Conservation (phyloP, 2,329 filamentous ascomycete genomes). For the Coniochaeta ligniaria region DNA sequence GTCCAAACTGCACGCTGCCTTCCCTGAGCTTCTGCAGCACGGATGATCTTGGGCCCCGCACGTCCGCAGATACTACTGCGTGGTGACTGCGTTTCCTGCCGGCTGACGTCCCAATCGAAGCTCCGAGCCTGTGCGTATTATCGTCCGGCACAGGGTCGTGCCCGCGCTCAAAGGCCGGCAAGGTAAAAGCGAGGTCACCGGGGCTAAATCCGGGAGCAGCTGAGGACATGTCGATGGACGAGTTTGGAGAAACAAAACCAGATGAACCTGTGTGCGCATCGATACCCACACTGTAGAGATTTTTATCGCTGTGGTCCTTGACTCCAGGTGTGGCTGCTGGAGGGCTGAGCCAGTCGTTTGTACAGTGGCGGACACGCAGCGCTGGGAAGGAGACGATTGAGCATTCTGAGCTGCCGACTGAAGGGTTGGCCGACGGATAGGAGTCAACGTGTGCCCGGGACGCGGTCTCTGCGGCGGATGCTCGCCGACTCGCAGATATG, state of each 20-base stretch:
- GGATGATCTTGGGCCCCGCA: neutral
- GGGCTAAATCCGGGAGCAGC: too few relatives aligned
- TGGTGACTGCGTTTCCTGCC: neutral
- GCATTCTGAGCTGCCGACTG: neutral
- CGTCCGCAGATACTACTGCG: neutral
- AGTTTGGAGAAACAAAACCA: neutral
- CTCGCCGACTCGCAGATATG: too few relatives aligned
- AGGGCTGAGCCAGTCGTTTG: neutral
- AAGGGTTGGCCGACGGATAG: too few relatives aligned
- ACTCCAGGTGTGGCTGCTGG: neutral
- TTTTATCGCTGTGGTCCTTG: neutral
- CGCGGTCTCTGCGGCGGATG: too few relatives aligned
- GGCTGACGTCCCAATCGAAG: neutral
- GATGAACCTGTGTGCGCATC: neutral
- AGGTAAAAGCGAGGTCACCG: too few relatives aligned
- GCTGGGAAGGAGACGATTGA: neutral
- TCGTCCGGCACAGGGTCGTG: too few relatives aligned
- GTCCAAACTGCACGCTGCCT: too few relatives aligned
- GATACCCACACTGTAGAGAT: neutral
- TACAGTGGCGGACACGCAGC: neutral
- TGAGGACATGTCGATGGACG: too few relatives aligned
- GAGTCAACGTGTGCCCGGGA: too few relatives aligned
- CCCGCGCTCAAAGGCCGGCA: too few relatives aligned
- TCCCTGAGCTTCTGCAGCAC: too few relatives aligned
- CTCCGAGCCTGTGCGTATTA: neutral